Evolutionary conservation across 176 grass and related monocot genomes (phyloP), one percentile per base, ranked within the genome.

Genomic region (Tillandsia leiboldiana): DNA sequence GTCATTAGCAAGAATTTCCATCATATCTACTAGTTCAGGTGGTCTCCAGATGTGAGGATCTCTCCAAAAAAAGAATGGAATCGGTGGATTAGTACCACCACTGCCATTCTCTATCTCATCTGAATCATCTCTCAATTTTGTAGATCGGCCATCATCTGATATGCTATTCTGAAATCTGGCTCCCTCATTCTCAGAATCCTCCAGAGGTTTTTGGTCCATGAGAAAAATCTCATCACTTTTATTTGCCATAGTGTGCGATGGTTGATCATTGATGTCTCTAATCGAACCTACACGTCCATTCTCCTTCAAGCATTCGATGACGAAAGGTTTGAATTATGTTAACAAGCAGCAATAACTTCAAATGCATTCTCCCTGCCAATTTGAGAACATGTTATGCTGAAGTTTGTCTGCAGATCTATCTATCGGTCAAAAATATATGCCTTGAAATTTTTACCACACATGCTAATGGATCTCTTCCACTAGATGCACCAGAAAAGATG

Each of bases 31-130:
- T 72, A 86, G 84, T 66, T 84, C 81, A 77, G 93, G 89, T 59
- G 89, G 93, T 18, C 72, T 71, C 93, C 93, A 97, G 48, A 89
- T 87, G 68, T 48, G 27, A 69, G 53, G 18, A 56, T 97, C 86
- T 26, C 75, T 62, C 58, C 88, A 68, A 74, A 85, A 89, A 80
- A 42, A 83, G 53, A 83, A 76, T 47, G 73, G 68, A 51, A 71
- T 27, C 3, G 0, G 33, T 20, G 29, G 50, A 69, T 28, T 67
- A 75, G 23, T 71, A 72, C 61, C 82, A 26, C 75, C 85, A 62
- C 64, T 80, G 42, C 26, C 57, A 52, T 78, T 77, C 22, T 83
- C 89, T 51, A 66, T 70, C 42, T 78, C 85, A 78, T 83, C 79
- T 47, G 78, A 83, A 67, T 75, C 82, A 75, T 78, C 79, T 23